Base-by-base conservation (phyloP, 2,329 filamentous ascomycete species). In the Aspergillus fischeri region DNA sequence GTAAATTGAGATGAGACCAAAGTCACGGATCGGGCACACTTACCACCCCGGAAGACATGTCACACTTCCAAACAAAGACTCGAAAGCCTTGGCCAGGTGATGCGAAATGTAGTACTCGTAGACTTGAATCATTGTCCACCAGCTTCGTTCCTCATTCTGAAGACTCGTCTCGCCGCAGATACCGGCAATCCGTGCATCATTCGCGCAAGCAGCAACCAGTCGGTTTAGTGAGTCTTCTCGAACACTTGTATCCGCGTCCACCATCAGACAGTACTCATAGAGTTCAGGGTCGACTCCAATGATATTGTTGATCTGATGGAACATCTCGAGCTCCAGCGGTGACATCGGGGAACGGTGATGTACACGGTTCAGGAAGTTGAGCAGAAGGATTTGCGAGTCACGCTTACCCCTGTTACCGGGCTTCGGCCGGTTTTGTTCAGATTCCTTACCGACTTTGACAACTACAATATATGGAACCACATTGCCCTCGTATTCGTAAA, bases 91-190 rank as follows among this genome's bases (percentile, higher is more conserved):
- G 54, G 94, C 83, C 73, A 99, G 79, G 76, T 99, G 90, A 81
- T 99, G 94, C 29, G 94, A 97, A 71, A 99, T 99, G 75, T 92
- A 99, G 81, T 99, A 99, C 75, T 99, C 94, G 78, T 99, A 99
- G 63, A 99, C 94, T 75, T 99, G 94, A 69, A 99, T 99, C 94
- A 99, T 99, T 11, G 94, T 99, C 91, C 91, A 96, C 92, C 92
- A 97, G 68, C 88, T 92, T 64, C 88, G 84, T 67, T 97, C 91
- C 73, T 97, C 93, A 69, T 99, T 99, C 73, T 97, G 90, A 68
- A 99, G 81, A 74, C 88, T 94, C 1, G 94, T 99, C 75, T 99
- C 94, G 71, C 94, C 94, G 73, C 94, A 99, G 60, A 97, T 97
- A 77, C 93, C 94, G 25, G 91, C 92, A 78, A 99, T 96, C 79